Base-by-base conservation (phyloP, 1,284 basidiomycete species). In the Hemileia vastatrix region DNA sequence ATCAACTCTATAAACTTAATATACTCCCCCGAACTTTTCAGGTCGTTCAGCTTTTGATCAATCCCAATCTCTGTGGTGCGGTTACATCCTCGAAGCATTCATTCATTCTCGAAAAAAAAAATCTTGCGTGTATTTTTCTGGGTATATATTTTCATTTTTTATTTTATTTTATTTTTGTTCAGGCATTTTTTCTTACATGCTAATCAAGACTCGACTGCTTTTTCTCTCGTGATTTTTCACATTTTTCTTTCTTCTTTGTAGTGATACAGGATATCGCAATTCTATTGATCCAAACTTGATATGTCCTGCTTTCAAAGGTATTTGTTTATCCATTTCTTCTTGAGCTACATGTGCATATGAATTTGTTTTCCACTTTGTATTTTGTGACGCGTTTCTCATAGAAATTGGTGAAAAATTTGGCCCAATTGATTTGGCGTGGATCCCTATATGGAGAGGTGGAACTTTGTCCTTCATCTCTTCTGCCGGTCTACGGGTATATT, bases 371-470 rank as follows among this genome's bases (percentile, higher is more conserved):
- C 8, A 18, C 9, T 48, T 21, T 19, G 8, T 33, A 21, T 18
- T 23, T 24, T 33, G 15, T 19, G 13, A 32, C 8, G 31, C 19
- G 51, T n/a, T 24, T n/a, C n/a, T n/a, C n/a, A 6, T 33, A 55
- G 72, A 71, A 52, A 66, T 73, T 19, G 71, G 72, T 2, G 23
- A 64, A 19, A 66, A 65, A 57, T 70, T 59, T 24, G 72, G 71
- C 0, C 71, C 71, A 2, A 68, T 73, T 49, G 72, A 73, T 60
- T 54, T 72, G 6, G 65, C 70, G 3, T 70, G 70, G 45, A 66
- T 73, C 3, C 72, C 72, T 15, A 71, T 73, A 27, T 73, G 72
- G 72, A 65, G 72, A 13, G 72, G 72, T 11, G 72, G 70, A 0
- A 65, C 65, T 18, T 60, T 73, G 1, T 66, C 67, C 1, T 69